Percentiles rank a stretch among this genome's conserved stretches.
Evolutionary conservation across 352 stramenopile species (phyloP).

Genomic region (Globisporangium spinosum): DNA sequence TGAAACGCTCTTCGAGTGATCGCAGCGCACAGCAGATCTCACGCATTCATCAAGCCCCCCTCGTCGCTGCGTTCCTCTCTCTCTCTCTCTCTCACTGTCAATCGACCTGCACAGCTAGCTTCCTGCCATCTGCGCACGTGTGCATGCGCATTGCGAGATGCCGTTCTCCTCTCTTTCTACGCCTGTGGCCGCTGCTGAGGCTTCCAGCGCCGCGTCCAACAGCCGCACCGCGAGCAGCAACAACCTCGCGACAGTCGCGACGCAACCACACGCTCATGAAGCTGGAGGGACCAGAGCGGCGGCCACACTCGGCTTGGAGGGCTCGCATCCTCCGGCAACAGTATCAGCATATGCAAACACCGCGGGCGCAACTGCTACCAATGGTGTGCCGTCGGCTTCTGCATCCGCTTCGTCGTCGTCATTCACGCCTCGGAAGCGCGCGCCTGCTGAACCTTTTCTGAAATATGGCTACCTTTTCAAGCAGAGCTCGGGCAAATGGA

Average conservation of each 20-base stretch:
- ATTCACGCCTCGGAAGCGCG: conserved; percentile 5
- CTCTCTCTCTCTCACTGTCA: neutral
- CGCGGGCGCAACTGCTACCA: neutral
- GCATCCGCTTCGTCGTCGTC: neutral
- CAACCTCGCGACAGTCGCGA: conserved; percentile 6
- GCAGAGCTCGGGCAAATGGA: conserved; percentile 77
- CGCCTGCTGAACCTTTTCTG: conserved; percentile 19
- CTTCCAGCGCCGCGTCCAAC: neutral
- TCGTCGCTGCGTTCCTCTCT: neutral
- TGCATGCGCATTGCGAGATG: neutral
- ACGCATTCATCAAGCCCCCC: neutral
- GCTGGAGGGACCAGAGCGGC: neutral
- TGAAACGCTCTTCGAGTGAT: conserved; percentile 9
- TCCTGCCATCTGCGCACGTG: neutral
- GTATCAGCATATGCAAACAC: neutral
- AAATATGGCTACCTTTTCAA: conserved; percentile 70
- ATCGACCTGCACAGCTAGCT: neutral
- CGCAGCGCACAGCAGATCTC: neutral
- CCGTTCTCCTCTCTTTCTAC: neutral
- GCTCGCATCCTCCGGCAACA: neutral
- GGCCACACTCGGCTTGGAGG: neutral
- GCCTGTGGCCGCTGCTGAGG: neutral
- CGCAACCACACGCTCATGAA: conserved; percentile 1
- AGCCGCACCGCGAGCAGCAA: conserved; percentile 4
- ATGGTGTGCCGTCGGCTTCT: neutral